Conservation (phyloP, 2,329 filamentous ascomycete species). For the Ceratocystis diversiconidia region DNA sequence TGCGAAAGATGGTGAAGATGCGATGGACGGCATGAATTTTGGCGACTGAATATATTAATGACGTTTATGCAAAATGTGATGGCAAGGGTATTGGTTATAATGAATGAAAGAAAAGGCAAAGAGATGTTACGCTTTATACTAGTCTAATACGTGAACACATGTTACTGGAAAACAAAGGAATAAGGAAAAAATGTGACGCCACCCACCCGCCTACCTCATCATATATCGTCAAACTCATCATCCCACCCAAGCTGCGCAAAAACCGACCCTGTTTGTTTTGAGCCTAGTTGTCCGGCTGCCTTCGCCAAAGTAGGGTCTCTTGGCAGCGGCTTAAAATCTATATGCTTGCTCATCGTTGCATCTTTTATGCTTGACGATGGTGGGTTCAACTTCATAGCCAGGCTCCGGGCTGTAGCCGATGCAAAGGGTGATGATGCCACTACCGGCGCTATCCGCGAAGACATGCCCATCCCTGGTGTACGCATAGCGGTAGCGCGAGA, state of each 20-base stretch:
- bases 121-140: background rate
- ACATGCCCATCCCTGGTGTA: background rate
- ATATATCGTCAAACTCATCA: slow-evolving; percentile 38
- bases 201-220: slow-evolving; percentile 16
- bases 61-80: background rate
- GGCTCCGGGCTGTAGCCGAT: slow-evolving; percentile 12
- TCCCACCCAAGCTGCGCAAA: slow-evolving; percentile 46
- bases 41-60: background rate
- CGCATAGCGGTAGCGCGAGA: background rate
- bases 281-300: background rate
- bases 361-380: background rate
- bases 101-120: background rate
- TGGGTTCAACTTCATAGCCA: slow-evolving; percentile 12
- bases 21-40: background rate
- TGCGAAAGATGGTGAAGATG: background rate
- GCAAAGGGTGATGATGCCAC: slow-evolving; percentile 15
- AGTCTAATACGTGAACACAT: slow-evolving; percentile 5
- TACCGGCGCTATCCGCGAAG: background rate
- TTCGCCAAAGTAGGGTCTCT: background rate
- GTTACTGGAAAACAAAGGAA: slow-evolving; percentile 5
- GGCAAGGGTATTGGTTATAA: slow-evolving; percentile 4
- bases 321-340: slow-evolving; percentile 13
- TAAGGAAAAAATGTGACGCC: background rate
- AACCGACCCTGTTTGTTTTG: slow-evolving; percentile 28
- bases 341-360: background rate